Evolutionary conservation across 2,329 filamentous ascomycete genomes (phyloP).

Genomic region (Penicillium sp.): DNA sequence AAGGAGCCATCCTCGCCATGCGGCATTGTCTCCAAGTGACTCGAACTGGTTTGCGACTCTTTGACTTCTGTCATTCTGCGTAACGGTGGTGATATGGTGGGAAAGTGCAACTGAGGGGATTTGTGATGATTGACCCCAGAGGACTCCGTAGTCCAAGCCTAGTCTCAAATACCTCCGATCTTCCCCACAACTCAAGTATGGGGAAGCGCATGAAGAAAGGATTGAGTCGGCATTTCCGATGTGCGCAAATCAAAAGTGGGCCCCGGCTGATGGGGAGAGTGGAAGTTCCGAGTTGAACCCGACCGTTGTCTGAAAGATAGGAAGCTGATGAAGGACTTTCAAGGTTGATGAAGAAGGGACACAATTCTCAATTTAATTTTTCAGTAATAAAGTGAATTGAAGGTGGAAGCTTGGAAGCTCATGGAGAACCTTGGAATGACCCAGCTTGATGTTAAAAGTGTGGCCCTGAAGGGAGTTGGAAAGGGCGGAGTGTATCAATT

Average conservation of each 20-base stretch:
- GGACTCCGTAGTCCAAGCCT: not conserved
- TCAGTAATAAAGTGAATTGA: no score
- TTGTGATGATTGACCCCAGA: not conserved
- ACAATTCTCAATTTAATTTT: no score
- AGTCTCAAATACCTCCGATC: not conserved
- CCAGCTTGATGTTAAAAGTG: no score
- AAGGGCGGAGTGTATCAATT: no score
- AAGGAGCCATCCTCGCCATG: not conserved
- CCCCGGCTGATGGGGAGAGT: slow-evolving; percentile 29
- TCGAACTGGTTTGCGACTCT: not conserved
- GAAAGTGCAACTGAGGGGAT: not conserved
- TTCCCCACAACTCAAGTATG: not conserved
- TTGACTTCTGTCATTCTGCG: slow-evolving; percentile 8
- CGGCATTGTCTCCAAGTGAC: slow-evolving; percentile 11
- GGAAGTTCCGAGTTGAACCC: not conserved
- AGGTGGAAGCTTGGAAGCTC: no score
- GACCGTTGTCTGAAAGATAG: no score
- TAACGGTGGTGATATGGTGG: not conserved
- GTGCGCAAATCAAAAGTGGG: not conserved
- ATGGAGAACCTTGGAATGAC: no score
- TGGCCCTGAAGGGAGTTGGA: no score
- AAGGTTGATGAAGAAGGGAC: no score
- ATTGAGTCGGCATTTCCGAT: slow-evolving; percentile 1
- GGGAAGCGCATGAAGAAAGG: not conserved
- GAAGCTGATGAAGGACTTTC: no score